These are phyloP conservation scores for Sutorius eximius DNA, from an alignment of 1,284 basidiomycete genomes.

Conservation along the genomic window DNA sequence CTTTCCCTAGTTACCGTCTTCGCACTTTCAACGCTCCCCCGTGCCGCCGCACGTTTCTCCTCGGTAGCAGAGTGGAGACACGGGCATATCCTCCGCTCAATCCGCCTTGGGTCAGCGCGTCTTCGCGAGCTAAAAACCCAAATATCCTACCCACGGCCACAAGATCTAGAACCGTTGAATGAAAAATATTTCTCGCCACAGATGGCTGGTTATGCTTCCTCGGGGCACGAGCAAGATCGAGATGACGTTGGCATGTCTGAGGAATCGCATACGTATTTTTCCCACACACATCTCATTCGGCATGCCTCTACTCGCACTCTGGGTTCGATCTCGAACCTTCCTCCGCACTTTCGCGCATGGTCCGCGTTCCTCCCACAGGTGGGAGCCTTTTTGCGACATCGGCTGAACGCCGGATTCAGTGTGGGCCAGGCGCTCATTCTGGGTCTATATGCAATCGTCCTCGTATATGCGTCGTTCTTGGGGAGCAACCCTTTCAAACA, in stretches of 20 bases:
- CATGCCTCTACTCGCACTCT: constrained; percentile 17
- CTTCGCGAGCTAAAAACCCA: constrained; percentile 7
- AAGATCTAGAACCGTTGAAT: constrained; percentile 1
- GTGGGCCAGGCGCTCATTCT: constrained; percentile 52
- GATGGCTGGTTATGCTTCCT: constrained; percentile 16
- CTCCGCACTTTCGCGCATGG: constrained; percentile 48
- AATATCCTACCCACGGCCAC: neutral
- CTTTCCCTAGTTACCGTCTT: constrained; percentile 40
- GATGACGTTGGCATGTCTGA: constrained; percentile 25
- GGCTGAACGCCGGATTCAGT: constrained; percentile 52
- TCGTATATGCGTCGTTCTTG: constrained; percentile 55
- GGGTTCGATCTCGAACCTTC: constrained; percentile 26
- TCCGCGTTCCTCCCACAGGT: constrained; percentile 42
- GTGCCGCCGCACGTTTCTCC: constrained; percentile 50
- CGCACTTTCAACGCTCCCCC: constrained; percentile 47
- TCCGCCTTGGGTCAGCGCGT: constrained; percentile 17
- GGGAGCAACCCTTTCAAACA: constrained; percentile 57
- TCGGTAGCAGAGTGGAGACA: constrained; percentile 47
- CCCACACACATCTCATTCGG: constrained; percentile 21
- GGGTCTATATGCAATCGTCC: constrained; percentile 44
- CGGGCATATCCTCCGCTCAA: constrained; percentile 46
- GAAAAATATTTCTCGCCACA: constrained; percentile 14
- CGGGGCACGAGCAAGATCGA: constrained; percentile 19
- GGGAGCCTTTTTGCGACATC: constrained; percentile 41
- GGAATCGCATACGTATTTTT: constrained; percentile 34